Evolutionary conservation across 129 eudicot species (phyloP).

Genomic region (Deinandra increscens): DNA sequence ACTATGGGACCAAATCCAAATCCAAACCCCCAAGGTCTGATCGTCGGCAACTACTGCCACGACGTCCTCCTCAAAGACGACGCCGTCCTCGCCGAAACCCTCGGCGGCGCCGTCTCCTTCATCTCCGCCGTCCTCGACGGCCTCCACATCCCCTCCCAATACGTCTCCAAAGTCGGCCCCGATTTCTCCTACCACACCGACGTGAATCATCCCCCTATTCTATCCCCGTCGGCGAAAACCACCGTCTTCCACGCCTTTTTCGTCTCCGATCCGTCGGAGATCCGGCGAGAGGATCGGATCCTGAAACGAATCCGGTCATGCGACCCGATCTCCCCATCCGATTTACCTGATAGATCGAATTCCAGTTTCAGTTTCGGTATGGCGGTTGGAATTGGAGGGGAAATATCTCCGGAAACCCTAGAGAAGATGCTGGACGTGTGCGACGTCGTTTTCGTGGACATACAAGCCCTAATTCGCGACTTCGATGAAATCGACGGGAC

Average conservation of each 20-base stretch:
- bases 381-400: slow-evolving; percentile 91
- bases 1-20: slow-evolving; percentile 28
- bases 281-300: slow-evolving; percentile 55
- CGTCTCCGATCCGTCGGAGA: slow-evolving; percentile 39
- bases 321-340: slow-evolving; percentile 54
- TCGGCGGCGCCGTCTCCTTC: slow-evolving; percentile 94
- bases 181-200: slow-evolving; percentile 50
- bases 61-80: slow-evolving; percentile 75
- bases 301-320: slow-evolving; percentile 59
- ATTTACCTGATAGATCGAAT: slow-evolving; percentile 41
- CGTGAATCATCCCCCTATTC: slow-evolving; percentile 46
- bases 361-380: slow-evolving; percentile 58
- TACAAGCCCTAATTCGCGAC: slow-evolving; percentile 68
- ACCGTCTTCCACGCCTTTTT: slow-evolving; percentile 81
- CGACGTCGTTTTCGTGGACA: slow-evolving; percentile 67
- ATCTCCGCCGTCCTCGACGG: slow-evolving; percentile 68
- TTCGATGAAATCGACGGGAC: slow-evolving; percentile 74
- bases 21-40: slow-evolving; percentile 40
- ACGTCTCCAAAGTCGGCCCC: slow-evolving; percentile 68
- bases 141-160: slow-evolving; percentile 41
- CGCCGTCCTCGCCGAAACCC: slow-evolving; percentile 57
- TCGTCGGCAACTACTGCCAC: slow-evolving; percentile 92
- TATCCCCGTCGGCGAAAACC: slow-evolving; percentile 36
- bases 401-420: slow-evolving; percentile 67
- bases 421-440: slow-evolving; percentile 67